These are phyloP conservation scores for Mucor lusitanicus DNA, from an alignment of 371 early-diverging fungal species.

Conservation along the genomic window DNA sequence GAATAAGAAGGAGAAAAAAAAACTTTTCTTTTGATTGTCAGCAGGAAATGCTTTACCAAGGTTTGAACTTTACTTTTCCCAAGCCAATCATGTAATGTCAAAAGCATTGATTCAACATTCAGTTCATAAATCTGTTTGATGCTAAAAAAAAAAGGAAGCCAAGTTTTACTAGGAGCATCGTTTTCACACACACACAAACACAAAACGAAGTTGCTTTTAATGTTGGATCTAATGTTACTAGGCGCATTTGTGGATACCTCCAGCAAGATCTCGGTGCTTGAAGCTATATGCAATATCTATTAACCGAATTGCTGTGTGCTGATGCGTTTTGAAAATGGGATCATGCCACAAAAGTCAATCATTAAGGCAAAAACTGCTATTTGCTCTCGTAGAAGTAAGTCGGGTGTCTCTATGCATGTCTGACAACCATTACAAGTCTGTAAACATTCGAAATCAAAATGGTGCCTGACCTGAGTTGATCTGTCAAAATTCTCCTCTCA, in stretches of 20 bases:
- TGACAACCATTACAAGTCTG: too few species aligned
- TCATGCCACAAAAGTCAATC: not conserved
- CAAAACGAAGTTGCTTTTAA: not conserved
- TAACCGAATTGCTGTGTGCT: not conserved
- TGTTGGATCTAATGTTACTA: not conserved
- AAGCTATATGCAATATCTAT: not conserved
- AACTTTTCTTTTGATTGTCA: not conserved
- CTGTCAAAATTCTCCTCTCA: not conserved
- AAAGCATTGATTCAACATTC: not conserved
- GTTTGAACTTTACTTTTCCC: not conserved
- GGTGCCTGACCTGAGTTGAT: not conserved
- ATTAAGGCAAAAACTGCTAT: not conserved
- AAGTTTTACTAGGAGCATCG: not conserved
- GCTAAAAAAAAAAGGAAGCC: not conserved
- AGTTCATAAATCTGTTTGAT: not conserved
- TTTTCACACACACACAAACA: not conserved
- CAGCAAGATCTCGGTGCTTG: not conserved
- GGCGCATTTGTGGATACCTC: not conserved
- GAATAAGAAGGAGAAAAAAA: not conserved
- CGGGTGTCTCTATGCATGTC: too few species aligned
- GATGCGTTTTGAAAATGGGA: not conserved
- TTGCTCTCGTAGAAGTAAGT: not conserved
- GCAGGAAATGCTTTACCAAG: not conserved
- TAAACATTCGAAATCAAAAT: not conserved
- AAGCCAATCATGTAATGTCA: not conserved